Evolutionary conservation across 208 protist species (phyloP), one percentile per base, ranked within the genome.

Genomic region (Trypanosoma scelopori): DNA sequence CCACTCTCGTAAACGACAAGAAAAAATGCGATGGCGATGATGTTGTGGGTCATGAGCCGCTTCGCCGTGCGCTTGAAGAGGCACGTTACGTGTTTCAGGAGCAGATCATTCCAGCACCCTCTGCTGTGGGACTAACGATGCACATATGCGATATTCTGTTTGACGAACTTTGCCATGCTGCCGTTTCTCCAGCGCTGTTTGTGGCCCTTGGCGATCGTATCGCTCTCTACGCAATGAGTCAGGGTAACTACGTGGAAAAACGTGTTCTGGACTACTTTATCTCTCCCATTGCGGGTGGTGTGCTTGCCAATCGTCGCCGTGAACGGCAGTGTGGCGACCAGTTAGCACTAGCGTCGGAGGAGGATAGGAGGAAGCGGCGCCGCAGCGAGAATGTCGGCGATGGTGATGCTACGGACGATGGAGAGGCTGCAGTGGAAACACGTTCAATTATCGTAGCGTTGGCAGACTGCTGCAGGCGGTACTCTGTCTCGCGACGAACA

Each of bases 251-350:
- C 74, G 77, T 94, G 43, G 89, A 94, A 62, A 94, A 94, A 76
- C 89, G 85, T 11, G 89, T 92, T 70, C 70, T 94, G 39, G 85
- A 94, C 58, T 77, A 85, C 63, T 94, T 92, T 73, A 91, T 94
- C 63, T 78, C 85, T 1, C 89, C 89, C 12, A 56, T 94, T 32
- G 85, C 78, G 0, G 79, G 81, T 11, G 85, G 89, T 28, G 73
- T 89, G 43, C 74, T 91, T 22, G 61, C 30, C 52, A 58, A 61
- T 65, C 78, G 75, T 51, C 60, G 85, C 9, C 65, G 61, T 12
- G 77, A 74, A 63, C 79, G 84, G 39, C 50, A 80, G n/a, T 53
- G 6, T 28, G 47, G 78, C 37, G 67, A 57, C 46, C 32, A 64
- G n/a, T 32, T 42, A 43, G 72, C 71, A 47, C 28, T 30, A 30